phyloP scores from a whole-genome alignment of 2,329 filamentous ascomycete genomes.

The Exophiala bonariae region DNA sequence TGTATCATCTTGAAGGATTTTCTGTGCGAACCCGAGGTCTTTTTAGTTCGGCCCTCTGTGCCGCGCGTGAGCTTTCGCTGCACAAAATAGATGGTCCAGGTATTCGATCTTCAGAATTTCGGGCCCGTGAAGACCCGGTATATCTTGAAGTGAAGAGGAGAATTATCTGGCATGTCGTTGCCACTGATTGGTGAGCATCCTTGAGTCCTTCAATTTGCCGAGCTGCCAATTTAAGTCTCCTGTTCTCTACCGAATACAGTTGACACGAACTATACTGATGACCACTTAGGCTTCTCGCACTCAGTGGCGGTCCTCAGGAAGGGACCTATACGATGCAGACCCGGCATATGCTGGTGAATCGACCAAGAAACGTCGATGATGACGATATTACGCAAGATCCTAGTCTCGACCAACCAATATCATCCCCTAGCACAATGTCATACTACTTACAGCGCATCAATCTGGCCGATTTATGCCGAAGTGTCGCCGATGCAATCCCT shows the following conservation, averaged over 20 bases:
- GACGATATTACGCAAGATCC: constrained; percentile 32
- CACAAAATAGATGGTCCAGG: constrained; percentile 35
- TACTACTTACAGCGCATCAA: constrained; percentile 46
- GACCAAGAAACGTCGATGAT: constrained; percentile 45
- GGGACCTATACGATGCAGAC: constrained; percentile 45
- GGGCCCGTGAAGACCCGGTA: constrained; percentile 23
- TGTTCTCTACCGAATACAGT: not conserved
- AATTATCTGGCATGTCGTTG: constrained; percentile 44
- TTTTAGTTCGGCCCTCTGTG: constrained; percentile 12
- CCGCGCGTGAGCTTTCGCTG: constrained; percentile 36
- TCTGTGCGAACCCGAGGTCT: constrained; percentile 17
- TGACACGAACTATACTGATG: no score
- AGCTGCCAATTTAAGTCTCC: not conserved
- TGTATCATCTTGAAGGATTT: constrained; percentile 24
- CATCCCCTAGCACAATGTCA: constrained; percentile 45
- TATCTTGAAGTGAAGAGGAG: constrained; percentile 41
- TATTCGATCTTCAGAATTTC: constrained; percentile 21
- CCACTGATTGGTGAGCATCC: constrained; percentile 43
- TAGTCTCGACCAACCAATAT: constrained; percentile 30
- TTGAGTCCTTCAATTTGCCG: not conserved
- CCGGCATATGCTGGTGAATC: constrained; percentile 41
- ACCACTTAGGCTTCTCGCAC: constrained; percentile 39
- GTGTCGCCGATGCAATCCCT: constrained; percentile 39
- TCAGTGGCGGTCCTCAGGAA: constrained; percentile 45
- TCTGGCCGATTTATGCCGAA: constrained; percentile 41